Evolutionary conservation across 208 protist species (phyloP).

Genomic region (Zelonia costaricensis): DNA sequence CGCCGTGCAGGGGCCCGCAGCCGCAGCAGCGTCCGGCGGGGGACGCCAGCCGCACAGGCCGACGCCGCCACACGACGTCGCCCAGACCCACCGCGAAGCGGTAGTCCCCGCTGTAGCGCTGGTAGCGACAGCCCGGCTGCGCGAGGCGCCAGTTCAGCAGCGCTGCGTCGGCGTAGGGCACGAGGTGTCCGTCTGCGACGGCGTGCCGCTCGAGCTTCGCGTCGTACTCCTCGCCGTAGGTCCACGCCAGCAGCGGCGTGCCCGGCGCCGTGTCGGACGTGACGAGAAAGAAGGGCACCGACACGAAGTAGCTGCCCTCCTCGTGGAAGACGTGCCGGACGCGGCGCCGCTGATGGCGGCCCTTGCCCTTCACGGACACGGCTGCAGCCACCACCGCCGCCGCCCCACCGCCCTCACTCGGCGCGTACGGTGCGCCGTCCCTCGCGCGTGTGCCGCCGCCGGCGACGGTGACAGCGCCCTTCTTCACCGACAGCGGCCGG

Average conservation of each 20-base stretch:
- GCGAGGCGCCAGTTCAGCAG: slow-evolving; percentile 56
- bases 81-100: slow-evolving; percentile 63
- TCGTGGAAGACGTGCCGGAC: slow-evolving; percentile 46
- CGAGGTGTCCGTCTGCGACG: slow-evolving; percentile 60
- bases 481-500: not conserved
- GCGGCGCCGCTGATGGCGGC: slow-evolving; percentile 13
- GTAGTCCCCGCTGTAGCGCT: slow-evolving; percentile 83
- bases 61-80: slow-evolving; percentile 82
- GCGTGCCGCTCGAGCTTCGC: slow-evolving; percentile 76
- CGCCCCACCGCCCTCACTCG: not conserved
- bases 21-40: not conserved
- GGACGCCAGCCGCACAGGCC: slow-evolving; percentile 7
- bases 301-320: slow-evolving; percentile 67
- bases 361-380: slow-evolving; percentile 9
- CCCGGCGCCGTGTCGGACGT: slow-evolving; percentile 75
- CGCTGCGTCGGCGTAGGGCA: slow-evolving; percentile 62
- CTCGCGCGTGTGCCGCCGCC: no score
- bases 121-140: slow-evolving; percentile 16
- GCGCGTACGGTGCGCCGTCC: not conserved
- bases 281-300: slow-evolving; percentile 79
- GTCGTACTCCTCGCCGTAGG: slow-evolving; percentile 91
- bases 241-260: slow-evolving; percentile 73
- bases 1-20: not conserved
- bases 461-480: not conserved
- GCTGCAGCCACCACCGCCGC: no score